Percentiles rank a stretch among this genome's conserved stretches.
These are phyloP conservation scores for Aspergillus alliaceus DNA, from an alignment of 2,329 filamentous ascomycete genomes.

Conservation along the genomic window DNA sequence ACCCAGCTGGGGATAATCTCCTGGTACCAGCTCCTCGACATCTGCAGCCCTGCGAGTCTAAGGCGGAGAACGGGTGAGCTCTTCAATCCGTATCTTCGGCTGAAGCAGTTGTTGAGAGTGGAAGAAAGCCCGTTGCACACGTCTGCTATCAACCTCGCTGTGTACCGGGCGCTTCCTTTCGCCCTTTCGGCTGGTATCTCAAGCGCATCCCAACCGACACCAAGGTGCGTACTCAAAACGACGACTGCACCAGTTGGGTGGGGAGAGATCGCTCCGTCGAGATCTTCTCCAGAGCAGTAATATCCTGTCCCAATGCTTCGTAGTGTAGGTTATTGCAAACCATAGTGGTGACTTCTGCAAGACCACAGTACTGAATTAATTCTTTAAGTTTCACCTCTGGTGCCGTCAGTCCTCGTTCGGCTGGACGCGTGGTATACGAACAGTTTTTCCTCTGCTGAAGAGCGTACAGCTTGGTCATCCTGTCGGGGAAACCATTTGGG, in stretches of 20 bases:
- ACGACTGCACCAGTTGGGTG: not conserved
- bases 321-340: not conserved
- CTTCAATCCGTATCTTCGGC: not conserved
- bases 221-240: not conserved
- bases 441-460: not conserved
- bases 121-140: not conserved
- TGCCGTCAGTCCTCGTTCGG: not conserved
- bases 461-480: not conserved
- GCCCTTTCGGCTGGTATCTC: too few relatives aligned
- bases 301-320: not conserved
- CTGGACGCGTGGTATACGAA: not conserved
- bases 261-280: not conserved
- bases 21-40: not conserved
- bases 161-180: not conserved
- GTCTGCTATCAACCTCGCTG: not conserved
- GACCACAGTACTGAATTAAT: not conserved
- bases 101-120: not conserved
- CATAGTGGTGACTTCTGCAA: not conserved
- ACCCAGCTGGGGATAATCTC: not conserved
- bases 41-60: not conserved
- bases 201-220: not conserved
- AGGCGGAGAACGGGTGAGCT: not conserved
- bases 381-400: not conserved
- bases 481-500: not conserved
- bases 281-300: not conserved